phyloP scores from a whole-genome alignment of 1,139 yeast species.

The Casaregolazyma lundiana region DNA sequence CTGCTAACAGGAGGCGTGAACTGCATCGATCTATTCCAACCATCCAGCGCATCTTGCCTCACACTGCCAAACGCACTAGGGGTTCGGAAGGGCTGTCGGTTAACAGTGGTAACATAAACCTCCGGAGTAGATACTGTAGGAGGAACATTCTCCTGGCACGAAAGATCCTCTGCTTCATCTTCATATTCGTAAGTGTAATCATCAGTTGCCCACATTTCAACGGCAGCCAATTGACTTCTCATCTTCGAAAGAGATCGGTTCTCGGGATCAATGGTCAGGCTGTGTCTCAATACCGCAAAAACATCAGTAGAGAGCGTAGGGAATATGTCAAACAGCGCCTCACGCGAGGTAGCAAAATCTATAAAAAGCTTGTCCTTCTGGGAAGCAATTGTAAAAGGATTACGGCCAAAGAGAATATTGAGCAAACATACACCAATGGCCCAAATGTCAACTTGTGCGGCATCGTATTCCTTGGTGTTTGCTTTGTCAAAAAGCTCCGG shows the following conservation, averaged over 20 bases:
- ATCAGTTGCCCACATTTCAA: constrained; percentile 76
- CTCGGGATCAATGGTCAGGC: constrained; percentile 80
- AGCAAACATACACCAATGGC: constrained; percentile 82
- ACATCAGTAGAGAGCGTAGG: constrained; percentile 85
- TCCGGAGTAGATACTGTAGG: constrained; percentile 13
- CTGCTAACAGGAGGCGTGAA: constrained; percentile 33
- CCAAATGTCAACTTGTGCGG: constrained; percentile 90
- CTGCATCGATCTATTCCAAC: constrained; percentile 36
- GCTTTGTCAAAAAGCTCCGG: constrained; percentile 67
- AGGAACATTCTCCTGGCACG: constrained; percentile 18
- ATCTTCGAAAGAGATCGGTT: constrained; percentile 66
- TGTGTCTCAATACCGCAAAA: constrained; percentile 72
- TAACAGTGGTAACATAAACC: constrained; percentile 27
- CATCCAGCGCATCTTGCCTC: constrained; percentile 12
- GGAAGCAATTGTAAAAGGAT: constrained; percentile 81
- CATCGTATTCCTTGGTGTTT: constrained; percentile 63
- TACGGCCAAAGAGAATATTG: constrained; percentile 82
- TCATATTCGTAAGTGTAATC: constrained; percentile 41
- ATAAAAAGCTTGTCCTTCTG: constrained; percentile 79
- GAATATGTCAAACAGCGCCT: constrained; percentile 86
- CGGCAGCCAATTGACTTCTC: constrained; percentile 53
- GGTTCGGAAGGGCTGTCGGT: constrained; percentile 41
- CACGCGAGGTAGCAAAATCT: constrained; percentile 84
- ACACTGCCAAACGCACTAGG: constrained; percentile 30
- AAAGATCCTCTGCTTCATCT: constrained; percentile 13